Evolutionary conservation across 2,329 filamentous ascomycete genomes (phyloP).

Genomic region (Alternaria panax): DNA sequence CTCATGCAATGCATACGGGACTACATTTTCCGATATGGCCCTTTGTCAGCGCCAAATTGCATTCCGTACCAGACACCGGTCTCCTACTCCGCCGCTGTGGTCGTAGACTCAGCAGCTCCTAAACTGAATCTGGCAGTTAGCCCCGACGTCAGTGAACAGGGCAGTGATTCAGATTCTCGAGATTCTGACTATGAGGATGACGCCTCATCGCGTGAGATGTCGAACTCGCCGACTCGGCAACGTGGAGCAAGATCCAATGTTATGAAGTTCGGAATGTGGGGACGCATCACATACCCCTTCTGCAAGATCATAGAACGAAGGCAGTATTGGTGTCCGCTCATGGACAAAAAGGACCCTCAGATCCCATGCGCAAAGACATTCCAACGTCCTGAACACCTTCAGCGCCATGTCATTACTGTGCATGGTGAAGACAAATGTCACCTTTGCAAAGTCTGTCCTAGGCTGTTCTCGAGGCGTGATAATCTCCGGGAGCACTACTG

Average conservation of each 20-base stretch:
- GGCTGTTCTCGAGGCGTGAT: slow-evolving; percentile 29
- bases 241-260: slow-evolving; percentile 2
- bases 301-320: slow-evolving; percentile 10
- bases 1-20: neutral
- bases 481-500: slow-evolving; percentile 38
- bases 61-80: neutral
- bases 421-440: slow-evolving; percentile 11
- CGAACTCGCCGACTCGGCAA: neutral
- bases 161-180: neutral
- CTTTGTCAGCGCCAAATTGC: neutral
- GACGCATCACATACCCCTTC: slow-evolving; percentile 1
- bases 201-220: neutral
- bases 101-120: neutral
- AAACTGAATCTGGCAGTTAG: neutral
- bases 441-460: slow-evolving; percentile 24
- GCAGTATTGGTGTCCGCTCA: slow-evolving; percentile 15
- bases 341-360: neutral
- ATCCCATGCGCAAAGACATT: slow-evolving; percentile 18
- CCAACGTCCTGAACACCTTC: slow-evolving; percentile 30
- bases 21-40: neutral
- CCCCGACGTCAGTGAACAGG: neutral
- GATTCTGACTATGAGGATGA: neutral
- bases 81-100: neutral
- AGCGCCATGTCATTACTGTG: slow-evolving; percentile 31
- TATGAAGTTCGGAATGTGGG: slow-evolving; percentile 25